Evolutionary conservation across 2,329 filamentous ascomycete species (phyloP), one percentile per base, ranked within the genome.

Genomic region (Stagonosporopsis chrysanthemi): DNA sequence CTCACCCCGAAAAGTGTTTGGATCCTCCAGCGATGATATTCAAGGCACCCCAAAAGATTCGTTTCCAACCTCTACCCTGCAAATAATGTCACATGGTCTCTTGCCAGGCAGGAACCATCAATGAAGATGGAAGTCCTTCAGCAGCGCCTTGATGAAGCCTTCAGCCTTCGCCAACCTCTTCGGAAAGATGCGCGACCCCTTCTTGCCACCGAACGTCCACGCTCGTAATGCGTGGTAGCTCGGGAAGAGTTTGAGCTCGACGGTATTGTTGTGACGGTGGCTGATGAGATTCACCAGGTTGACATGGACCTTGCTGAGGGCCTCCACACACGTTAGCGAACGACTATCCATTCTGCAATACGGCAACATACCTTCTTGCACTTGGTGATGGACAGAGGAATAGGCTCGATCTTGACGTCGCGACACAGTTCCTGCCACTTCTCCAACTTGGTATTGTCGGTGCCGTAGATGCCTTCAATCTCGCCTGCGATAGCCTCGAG

Each of bases 281-380:
- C 70, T 53, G 36, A 72, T 62, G 8, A 72, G 43, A 33, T 67
- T 60, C 19, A 58, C 57, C 4, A 73, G 50, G 14, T 72, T 73
- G 48, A 71, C 58, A 9, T 58, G 56, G 35, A 70, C 39, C 6
- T 36, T 19, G 8, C 62, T 52, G 8, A 71, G 56, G 6, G 58
- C 58, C 67, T 71, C 12, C 14, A 15, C 2, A 9, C 38, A 15
- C 5, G 4, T 54, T 12, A 28, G 35, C n/a, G 8, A 52, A 33
- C 5, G 1, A 19, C 28, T 15, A 31, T 5, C 3, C 6, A 2
- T 9, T n/a, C 29, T 5, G 6, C n/a, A 3, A 22, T 2, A 12
- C 3, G 38, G 4, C 4, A 12, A 42, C 47, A 22, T 56, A 69
- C 69, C 64, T 68, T 67, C 44, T 53, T 67, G 58, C 68, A 72